Evolutionary conservation across 1,284 basidiomycete species (phyloP).

Genomic region (Melampsora larici-populina): DNA sequence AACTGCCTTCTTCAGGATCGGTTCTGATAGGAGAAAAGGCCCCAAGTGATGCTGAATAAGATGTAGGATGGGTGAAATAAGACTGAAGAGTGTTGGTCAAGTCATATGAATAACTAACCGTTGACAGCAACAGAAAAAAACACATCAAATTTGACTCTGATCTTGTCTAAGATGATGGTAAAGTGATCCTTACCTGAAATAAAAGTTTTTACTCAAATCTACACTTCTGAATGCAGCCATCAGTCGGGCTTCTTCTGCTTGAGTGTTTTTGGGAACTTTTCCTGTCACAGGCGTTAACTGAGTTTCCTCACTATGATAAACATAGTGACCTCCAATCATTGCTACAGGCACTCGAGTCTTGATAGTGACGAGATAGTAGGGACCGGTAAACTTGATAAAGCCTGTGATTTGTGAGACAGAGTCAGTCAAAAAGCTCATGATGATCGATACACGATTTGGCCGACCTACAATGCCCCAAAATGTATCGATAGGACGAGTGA

Average conservation of each 20-base stretch:
- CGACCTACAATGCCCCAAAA: slow-evolving; percentile 28
- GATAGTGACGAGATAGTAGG: slow-evolving; percentile 53
- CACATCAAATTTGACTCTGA: slow-evolving; percentile 9
- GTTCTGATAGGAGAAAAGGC: slow-evolving; percentile 46
- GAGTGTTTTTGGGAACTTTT: slow-evolving; percentile 56
- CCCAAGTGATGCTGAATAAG: slow-evolving; percentile 34
- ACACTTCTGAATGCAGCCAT: slow-evolving; percentile 95
- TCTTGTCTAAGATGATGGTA: background rate
- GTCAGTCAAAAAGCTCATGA: slow-evolving; percentile 48
- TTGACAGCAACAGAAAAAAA: background rate
- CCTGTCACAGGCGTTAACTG: slow-evolving; percentile 72
- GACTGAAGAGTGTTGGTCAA: slow-evolving; percentile 90
- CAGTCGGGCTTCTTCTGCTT: slow-evolving; percentile 56
- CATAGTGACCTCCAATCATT: slow-evolving; percentile 89
- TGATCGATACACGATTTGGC: slow-evolving; percentile 45
- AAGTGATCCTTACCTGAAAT: slow-evolving; percentile 73
- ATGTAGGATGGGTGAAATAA: slow-evolving; percentile 69
- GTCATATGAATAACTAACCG: slow-evolving; percentile 84
- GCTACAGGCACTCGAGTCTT: slow-evolving; percentile 88
- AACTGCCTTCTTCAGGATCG: slow-evolving; percentile 7
- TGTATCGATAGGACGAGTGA: slow-evolving; percentile 56
- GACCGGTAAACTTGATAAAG: slow-evolving; percentile 52
- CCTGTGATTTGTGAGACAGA: slow-evolving; percentile 63
- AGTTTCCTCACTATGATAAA: slow-evolving; percentile 94
- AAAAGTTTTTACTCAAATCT: slow-evolving; percentile 97